Evolutionary conservation across 441 rosid genomes (phyloP), one percentile per base, ranked within the genome.

Genomic region (Hura crepitans): DNA sequence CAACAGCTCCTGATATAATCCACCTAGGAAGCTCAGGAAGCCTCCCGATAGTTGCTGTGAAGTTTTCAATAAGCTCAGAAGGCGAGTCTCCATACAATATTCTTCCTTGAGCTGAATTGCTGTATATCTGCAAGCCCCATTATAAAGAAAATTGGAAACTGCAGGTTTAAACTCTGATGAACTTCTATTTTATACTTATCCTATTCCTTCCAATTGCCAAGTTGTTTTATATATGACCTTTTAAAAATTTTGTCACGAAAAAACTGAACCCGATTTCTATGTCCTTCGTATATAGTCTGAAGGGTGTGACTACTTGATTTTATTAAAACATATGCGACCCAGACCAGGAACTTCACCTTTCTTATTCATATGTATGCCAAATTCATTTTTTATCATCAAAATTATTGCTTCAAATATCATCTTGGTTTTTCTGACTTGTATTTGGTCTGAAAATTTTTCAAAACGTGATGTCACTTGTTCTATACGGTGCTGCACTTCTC

Each of bases 21-120:
- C 89, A 89, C 35, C 83, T 85, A 17, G 94, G 94, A 59, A 89
- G 89, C 82, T 79, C 81, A 57, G 91, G 91, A 53, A 87, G 89
- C 81, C 89, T 84, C 63, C 93, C 91, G 17, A 86, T 83, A 14
- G 81, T 78, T 72, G 76, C 83, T 15, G 91, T 86, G 71, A 82
- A 81, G 75, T 60, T 58, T 76, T 85, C 87, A 71, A 88, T 80
- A 65, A 89, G 75, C 81, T 86, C 91, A 50, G 80, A 25, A 14
- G 91, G 94, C 47, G 91, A 81, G 76, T 82, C 75, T 43, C 91
- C 94, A 18, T 76, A 73, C 74, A 89, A 65, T 65, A 88, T 79
- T 71, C 86, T 86, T 80, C 91, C 91, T 65, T 77, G 76, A 54
- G 84, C 62, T 68, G 82, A 79, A 78, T 80, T 79, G 62, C 81